Conservation (phyloP, 2,329 filamentous ascomycete genomes). For the Fusarium tanahbumbuense region DNA sequence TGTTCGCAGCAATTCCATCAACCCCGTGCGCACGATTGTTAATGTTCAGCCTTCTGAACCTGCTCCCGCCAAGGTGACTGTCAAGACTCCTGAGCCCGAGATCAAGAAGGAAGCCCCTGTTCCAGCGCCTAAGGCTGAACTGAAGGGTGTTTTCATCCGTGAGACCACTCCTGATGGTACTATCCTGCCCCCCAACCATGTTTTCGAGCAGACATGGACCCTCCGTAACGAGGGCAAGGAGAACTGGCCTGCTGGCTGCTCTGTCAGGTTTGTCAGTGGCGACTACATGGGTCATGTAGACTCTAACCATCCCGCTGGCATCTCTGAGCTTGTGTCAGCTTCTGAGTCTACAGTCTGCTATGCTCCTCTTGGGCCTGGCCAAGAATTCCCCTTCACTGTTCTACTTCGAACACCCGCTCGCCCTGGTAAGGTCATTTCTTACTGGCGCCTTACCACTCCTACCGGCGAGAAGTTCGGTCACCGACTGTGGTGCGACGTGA, state of each 20-base stretch:
- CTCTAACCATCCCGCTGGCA: slow-evolving; percentile 80
- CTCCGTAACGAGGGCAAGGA: slow-evolving; percentile 84
- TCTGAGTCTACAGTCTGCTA: slow-evolving; percentile 85
- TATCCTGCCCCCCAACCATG: slow-evolving; percentile 73
- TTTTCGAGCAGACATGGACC: slow-evolving; percentile 92
- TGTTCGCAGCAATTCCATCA: slow-evolving; percentile 60
- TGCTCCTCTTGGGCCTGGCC: slow-evolving; percentile 75
- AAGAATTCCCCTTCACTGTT: slow-evolving; percentile 84
- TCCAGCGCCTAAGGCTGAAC: slow-evolving; percentile 47
- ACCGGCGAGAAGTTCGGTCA: slow-evolving; percentile 89
- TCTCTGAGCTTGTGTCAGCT: slow-evolving; percentile 79
- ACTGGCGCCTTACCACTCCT: slow-evolving; percentile 91
- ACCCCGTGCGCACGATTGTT: slow-evolving; percentile 75
- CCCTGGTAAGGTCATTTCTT: slow-evolving; percentile 85
- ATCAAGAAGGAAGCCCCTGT: slow-evolving; percentile 45
- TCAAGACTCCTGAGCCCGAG: slow-evolving; percentile 17
- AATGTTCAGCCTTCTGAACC: slow-evolving; percentile 74
- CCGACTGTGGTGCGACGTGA: slow-evolving; percentile 93
- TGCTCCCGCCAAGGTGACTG: slow-evolving; percentile 12
- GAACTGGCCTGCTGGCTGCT: slow-evolving; percentile 89
- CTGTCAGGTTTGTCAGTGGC: slow-evolving; percentile 90
- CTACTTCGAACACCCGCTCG: slow-evolving; percentile 83
- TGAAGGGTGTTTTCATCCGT: slow-evolving; percentile 74
- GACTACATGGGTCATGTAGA: slow-evolving; percentile 97
- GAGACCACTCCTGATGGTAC: slow-evolving; percentile 86